Percentiles rank a stretch among this genome's conserved stretches.
Conservation (phyloP, 768 basidiomycete species). For the Termitomyces eurrhizus region DNA sequence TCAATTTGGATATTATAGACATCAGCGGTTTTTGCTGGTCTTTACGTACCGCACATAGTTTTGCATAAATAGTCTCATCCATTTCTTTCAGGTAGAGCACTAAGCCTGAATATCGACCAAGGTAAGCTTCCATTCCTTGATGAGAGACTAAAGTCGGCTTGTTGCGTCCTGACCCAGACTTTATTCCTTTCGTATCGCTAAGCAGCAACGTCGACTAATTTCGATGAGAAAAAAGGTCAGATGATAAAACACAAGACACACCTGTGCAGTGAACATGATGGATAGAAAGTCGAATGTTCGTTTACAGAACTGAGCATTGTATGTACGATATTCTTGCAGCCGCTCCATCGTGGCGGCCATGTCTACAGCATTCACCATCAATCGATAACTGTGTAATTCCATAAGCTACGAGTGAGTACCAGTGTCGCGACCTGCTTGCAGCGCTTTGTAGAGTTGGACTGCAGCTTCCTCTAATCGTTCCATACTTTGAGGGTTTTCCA, state of each 20-base stretch:
- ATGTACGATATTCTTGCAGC: slow-evolving; percentile 83
- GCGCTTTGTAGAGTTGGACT: slow-evolving; percentile 89
- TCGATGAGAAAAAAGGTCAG: not conserved
- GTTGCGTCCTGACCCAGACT: slow-evolving; percentile 36
- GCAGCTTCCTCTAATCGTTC: slow-evolving; percentile 78
- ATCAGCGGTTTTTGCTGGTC: not conserved
- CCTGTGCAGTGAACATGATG: slow-evolving; percentile 91
- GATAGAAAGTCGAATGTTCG: slow-evolving; percentile 84
- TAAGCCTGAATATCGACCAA: slow-evolving; percentile 85
- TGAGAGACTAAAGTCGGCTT: slow-evolving; percentile 58
- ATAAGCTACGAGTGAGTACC: slow-evolving; percentile 38
- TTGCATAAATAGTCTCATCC: slow-evolving; percentile 86
- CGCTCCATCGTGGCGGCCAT: slow-evolving; percentile 98
- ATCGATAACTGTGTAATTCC: slow-evolving; percentile 11
- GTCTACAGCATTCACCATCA: slow-evolving; percentile 38
- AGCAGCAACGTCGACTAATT: slow-evolving; percentile 64
- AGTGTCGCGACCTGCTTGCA: slow-evolving; percentile 86
- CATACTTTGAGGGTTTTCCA: slow-evolving; percentile 77
- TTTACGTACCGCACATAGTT: slow-evolving; percentile 78
- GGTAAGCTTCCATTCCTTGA: slow-evolving; percentile 70
- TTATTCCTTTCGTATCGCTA: slow-evolving; percentile 57
- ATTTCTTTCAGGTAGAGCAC: slow-evolving; percentile 95
- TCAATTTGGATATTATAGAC: slow-evolving; percentile 5
- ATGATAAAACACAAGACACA: slow-evolving; percentile 25
- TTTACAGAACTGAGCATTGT: slow-evolving; percentile 92